Percentiles rank a stretch among this genome's conserved stretches.
Evolutionary conservation across 2,329 filamentous ascomycete genomes (phyloP).

Genomic region (Apiospora malaysiana): DNA sequence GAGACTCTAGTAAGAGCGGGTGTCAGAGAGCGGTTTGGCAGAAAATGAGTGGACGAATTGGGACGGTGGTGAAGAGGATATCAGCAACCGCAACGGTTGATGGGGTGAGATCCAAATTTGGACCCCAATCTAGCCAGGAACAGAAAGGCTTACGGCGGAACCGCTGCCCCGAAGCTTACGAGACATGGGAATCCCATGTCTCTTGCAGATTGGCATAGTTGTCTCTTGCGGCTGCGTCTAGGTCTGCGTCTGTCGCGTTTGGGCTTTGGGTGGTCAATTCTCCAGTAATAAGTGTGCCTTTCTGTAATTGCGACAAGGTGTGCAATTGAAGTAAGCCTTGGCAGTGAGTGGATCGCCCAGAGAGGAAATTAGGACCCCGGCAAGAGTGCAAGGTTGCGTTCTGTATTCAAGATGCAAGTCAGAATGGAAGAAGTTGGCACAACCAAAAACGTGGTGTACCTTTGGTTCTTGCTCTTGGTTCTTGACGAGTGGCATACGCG

Average conservation of each 20-base stretch:
- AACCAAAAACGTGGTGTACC: not conserved
- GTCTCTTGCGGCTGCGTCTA: not conserved
- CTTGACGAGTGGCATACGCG: not conserved
- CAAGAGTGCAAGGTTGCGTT: not conserved
- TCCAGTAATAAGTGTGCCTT: not conserved
- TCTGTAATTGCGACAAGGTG: not conserved
- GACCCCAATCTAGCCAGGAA: slow-evolving; percentile 24
- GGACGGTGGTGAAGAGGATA: not conserved
- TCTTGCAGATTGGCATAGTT: not conserved
- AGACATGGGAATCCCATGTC: not conserved
- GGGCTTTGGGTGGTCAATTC: not conserved
- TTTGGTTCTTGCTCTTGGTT: not conserved
- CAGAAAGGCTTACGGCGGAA: not conserved
- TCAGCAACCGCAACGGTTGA: slow-evolving; percentile 6
- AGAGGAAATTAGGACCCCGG: not conserved
- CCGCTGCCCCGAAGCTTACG: slow-evolving; percentile 14
- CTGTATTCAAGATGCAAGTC: not conserved
- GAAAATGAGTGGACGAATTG: not conserved
- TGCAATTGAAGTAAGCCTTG: slow-evolving; percentile 3
- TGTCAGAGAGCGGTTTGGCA: not conserved
- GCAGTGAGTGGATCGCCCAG: not conserved
- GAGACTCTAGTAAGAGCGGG: slow-evolving; percentile 7
- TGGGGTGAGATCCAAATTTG: slow-evolving; percentile 26
- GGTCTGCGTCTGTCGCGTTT: not conserved
- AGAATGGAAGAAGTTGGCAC: slow-evolving; percentile 2